Base-by-base conservation (phyloP, 2,329 filamentous ascomycete species). In the Epichloe festucae region DNA sequence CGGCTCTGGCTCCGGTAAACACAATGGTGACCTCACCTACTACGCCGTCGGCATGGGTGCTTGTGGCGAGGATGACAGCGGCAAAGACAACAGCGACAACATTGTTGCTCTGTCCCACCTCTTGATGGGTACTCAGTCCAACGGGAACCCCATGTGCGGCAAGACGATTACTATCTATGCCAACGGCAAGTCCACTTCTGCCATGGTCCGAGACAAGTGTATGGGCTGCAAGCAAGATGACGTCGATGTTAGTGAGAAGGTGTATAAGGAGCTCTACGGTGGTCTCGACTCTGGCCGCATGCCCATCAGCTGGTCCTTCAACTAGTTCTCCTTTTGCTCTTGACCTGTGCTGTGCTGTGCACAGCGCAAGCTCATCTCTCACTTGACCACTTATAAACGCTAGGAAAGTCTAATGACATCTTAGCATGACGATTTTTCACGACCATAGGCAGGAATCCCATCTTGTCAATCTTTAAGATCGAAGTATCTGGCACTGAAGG, bases 141-240 rank as follows among this genome's bases (percentile, higher is more conserved):
- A 87, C 71, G 71, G 66, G 59, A 87, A 89, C 73, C 76, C 79
- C 46, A 77, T 80, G 65, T 93, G 88, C 67, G 82, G 81, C 64
- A 77, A 81, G 70, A 79, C 70, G 48, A 77, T 90, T 62, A 81
- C 75, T 57, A 79, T 89, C 70, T 70, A 60, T 41, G 72, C 72
- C 63, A 72, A 75, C 48, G 85, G 85, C 65, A 77, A 77, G 65
- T 74, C 73, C 2, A 64, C 72, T 58, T 71, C 66, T 2, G 86
- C 80, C 55, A 75, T 60, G 3, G 78, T 90, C 55, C 76, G 76
- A 49, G 87, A 93, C 72, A 88, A 87, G 71, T 93, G 87, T 74
- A 77, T 78, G 68, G 82, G 83, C 59, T 93, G 87, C 66, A 61
- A 49, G 47, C 49, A 59, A 36, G 56, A 64, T 41, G 70, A 74